phyloP scores from a whole-genome alignment of 2,329 filamentous ascomycete genomes.

The Fusarium siculi region DNA sequence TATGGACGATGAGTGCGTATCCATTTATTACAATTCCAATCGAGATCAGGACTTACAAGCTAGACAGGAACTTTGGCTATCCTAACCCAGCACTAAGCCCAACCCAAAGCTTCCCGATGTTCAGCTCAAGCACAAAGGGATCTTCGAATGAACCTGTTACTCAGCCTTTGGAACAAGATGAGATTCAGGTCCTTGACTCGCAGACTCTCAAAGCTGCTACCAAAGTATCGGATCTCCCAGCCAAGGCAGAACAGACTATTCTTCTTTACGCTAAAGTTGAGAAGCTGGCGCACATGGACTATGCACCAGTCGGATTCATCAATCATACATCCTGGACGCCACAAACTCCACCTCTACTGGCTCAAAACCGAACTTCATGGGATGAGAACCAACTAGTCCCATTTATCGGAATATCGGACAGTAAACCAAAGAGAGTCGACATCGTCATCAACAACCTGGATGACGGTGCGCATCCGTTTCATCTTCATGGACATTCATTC shows the following conservation, averaged over 20 bases:
- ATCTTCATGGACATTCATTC: neutral
- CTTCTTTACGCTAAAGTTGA: neutral
- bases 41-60: neutral
- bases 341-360: neutral
- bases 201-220: neutral
- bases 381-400: neutral
- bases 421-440: neutral
- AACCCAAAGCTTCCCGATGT: neutral
- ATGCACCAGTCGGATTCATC: conserved; percentile 7
- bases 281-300: conserved; percentile 10
- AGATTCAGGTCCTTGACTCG: rapidly evolving
- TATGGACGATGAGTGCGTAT: conserved; percentile 4
- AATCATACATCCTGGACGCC: conserved; percentile 18
- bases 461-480: conserved; percentile 5
- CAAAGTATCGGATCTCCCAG: neutral
- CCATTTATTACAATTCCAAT: rapidly evolving
- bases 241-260: neutral
- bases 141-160: rapidly evolving
- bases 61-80: neutral
- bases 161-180: rapidly evolving
- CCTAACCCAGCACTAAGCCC: neutral
- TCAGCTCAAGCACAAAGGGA: rapidly evolving
- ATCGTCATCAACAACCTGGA: neutral
- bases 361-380: neutral
- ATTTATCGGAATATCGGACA: rapidly evolving